These are phyloP conservation scores for Boletus rubropictus DNA, from an alignment of 768 basidiomycete genomes.

Conservation along the genomic window DNA sequence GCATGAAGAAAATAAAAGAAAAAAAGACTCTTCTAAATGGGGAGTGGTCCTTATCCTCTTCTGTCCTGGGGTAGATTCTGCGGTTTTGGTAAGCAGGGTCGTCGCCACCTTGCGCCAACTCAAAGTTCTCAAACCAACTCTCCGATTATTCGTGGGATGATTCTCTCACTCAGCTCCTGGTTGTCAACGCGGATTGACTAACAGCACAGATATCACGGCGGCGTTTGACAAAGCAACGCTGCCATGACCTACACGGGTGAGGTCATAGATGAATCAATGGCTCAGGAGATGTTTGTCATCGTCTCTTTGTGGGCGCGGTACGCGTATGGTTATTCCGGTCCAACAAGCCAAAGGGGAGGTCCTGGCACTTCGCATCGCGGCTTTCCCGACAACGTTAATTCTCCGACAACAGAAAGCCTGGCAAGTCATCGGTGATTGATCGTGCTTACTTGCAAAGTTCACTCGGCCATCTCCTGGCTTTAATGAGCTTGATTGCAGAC, in stretches of 20 bases:
- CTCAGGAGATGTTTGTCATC: not conserved
- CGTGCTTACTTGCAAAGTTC: not conserved
- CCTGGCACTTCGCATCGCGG: no score
- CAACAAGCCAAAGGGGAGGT: no score
- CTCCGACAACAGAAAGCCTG: not conserved
- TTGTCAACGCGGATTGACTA: not conserved
- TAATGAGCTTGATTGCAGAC: no score
- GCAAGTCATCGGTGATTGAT: not conserved
- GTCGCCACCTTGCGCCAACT: slow-evolving; percentile 38
- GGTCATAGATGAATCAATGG: no score
- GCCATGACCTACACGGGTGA: no score
- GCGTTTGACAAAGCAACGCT: no score
- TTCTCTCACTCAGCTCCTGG: not conserved
- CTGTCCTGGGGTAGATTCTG: not conserved
- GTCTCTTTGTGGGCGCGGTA: not conserved
- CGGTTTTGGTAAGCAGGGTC: slow-evolving; percentile 27
- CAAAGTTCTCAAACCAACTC: slow-evolving; percentile 15
- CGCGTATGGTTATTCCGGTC: not conserved
- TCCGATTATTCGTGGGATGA: not conserved
- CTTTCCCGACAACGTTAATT: not conserved
- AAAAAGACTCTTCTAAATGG: not conserved
- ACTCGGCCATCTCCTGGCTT: no score
- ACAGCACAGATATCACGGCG: not conserved
- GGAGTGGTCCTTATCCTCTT: not conserved
- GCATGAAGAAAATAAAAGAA: no score